phyloP scores from a whole-genome alignment of 2,329 filamentous ascomycete species.

The Arthrocladium fulminans region DNA sequence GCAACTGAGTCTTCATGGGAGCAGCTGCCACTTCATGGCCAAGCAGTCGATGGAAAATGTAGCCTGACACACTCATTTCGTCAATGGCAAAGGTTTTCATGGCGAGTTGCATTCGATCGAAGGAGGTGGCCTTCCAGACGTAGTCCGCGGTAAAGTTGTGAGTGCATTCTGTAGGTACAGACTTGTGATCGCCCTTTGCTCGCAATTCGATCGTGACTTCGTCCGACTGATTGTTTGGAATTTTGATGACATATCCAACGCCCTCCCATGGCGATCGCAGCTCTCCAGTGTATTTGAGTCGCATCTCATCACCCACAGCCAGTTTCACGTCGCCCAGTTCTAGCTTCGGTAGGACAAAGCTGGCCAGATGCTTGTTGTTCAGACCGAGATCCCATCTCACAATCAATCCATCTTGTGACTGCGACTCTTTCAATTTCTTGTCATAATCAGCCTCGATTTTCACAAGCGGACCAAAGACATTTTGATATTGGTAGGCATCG shows the following conservation, averaged over 20 bases:
- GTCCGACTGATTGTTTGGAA: conserved; percentile 97
- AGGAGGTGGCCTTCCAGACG: conserved; percentile 98
- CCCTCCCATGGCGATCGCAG: conserved; percentile 89
- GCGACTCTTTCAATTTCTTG: conserved; percentile 95
- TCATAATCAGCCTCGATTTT: conserved; percentile 99
- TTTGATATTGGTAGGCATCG: conserved; percentile 96
- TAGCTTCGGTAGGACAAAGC: conserved; percentile 91
- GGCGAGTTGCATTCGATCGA: conserved; percentile 96
- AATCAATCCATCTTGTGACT: conserved; percentile 89
- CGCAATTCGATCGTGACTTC: conserved; percentile 93
- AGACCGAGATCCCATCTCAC: conserved; percentile 92
- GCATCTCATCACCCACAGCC: conserved; percentile 97
- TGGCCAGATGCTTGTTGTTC: conserved; percentile 95
- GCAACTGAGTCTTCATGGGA: conserved; percentile 89
- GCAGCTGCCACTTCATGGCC: conserved; percentile 91
- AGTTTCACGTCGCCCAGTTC: conserved; percentile 97
- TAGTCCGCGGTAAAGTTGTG: conserved; percentile 98
- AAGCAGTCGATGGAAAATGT: conserved; percentile 94
- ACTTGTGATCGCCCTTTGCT: conserved; percentile 91
- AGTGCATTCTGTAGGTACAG: conserved; percentile 88
- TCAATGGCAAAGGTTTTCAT: conserved; percentile 99
- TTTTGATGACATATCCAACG: conserved; percentile 98
- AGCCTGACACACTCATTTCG: conserved; percentile 95
- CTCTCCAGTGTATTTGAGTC: conserved; percentile 90
- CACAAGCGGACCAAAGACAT: conserved; percentile 93